Conservation (phyloP, 805 yeast species). For the Scheffersomyces coipomensis region DNA sequence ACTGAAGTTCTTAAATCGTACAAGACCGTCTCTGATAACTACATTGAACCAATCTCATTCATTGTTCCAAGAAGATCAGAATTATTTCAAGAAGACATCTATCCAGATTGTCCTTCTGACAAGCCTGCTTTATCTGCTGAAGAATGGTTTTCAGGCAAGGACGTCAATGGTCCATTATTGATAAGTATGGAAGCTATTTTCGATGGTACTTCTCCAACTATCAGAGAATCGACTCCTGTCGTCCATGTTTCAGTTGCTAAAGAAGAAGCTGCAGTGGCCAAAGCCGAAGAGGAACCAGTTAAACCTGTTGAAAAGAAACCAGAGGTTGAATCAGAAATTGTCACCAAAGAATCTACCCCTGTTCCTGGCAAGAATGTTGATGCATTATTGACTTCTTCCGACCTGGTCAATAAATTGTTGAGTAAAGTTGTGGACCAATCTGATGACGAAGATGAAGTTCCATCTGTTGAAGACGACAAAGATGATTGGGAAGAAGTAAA, state of each 20-base stretch:
- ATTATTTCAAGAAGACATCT: slow-evolving; percentile 87
- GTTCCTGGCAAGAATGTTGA: slow-evolving; percentile 28
- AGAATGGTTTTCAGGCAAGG: slow-evolving; percentile 80
- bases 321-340: slow-evolving; percentile 8
- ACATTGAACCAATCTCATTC: slow-evolving; percentile 89
- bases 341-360: slow-evolving; percentile 9
- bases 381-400: slow-evolving; percentile 34
- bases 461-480: slow-evolving; percentile 19
- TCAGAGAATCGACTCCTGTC: slow-evolving; percentile 39
- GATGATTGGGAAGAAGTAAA: slow-evolving; percentile 43
- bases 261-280: slow-evolving; percentile 17
- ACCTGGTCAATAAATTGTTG: slow-evolving; percentile 32
- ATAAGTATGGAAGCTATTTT: slow-evolving; percentile 72
- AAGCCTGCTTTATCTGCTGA: slow-evolving; percentile 75
- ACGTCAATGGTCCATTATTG: slow-evolving; percentile 78
- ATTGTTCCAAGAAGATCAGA: slow-evolving; percentile 93
- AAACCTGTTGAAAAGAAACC: slow-evolving; percentile 8
- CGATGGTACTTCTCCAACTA: slow-evolving; percentile 66
- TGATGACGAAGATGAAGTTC: slow-evolving; percentile 33
- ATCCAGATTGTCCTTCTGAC: slow-evolving; percentile 84
- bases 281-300: slow-evolving; percentile 13
- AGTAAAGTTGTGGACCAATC: slow-evolving; percentile 37
- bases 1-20: slow-evolving; percentile 81
- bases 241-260: slow-evolving; percentile 24
- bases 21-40: slow-evolving; percentile 83